Conservation (phyloP, 805 yeast species). For the Schwanniomyces vanrijiae region DNA sequence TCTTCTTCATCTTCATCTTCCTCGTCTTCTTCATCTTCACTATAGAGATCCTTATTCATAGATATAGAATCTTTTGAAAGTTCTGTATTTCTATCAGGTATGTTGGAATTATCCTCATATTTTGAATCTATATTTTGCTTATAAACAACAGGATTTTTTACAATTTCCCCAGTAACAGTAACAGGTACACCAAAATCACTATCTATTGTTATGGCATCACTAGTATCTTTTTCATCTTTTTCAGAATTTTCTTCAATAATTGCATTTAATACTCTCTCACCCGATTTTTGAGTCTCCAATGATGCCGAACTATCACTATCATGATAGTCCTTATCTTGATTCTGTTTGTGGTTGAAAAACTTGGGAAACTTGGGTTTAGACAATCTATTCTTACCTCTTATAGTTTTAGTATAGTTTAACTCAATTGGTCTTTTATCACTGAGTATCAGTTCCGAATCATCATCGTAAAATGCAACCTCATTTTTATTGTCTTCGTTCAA, state of each 20-base stretch:
- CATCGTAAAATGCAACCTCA: constrained; percentile 13
- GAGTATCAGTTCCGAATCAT: constrained; percentile 14
- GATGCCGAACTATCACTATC: constrained; percentile 8
- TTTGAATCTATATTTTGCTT: neutral
- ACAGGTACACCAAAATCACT: constrained; percentile 32
- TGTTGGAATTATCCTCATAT: constrained; percentile 14
- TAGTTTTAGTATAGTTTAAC: constrained; percentile 10
- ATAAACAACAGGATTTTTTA: neutral
- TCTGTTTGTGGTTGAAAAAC: constrained; percentile 1
- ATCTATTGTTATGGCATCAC: constrained; percentile 25
- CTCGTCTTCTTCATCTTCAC: constrained; percentile 14
- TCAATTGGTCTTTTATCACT: constrained; percentile 7
- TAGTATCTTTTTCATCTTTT: constrained; percentile 1
- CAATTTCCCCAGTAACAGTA: constrained; percentile 19
- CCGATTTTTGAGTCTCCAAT: neutral
- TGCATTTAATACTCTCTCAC: neutral
- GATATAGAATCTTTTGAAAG: constrained; percentile 2
- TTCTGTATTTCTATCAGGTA: constrained; percentile 14
- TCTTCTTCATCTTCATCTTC: constrained; percentile 21
- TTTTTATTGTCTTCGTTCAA: neutral
- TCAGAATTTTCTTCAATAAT: neutral
- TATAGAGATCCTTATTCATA: constrained; percentile 19
- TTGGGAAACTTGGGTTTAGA: constrained; percentile 6
- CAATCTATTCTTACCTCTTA: constrained; percentile 2
- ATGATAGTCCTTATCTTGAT: neutral